A percentile compares a stretch with the other conserved stretches of the same genome.
Evolutionary conservation across 2,329 filamentous ascomycete genomes (phyloP).

Genomic region (Pestalotiopsis sp.): DNA sequence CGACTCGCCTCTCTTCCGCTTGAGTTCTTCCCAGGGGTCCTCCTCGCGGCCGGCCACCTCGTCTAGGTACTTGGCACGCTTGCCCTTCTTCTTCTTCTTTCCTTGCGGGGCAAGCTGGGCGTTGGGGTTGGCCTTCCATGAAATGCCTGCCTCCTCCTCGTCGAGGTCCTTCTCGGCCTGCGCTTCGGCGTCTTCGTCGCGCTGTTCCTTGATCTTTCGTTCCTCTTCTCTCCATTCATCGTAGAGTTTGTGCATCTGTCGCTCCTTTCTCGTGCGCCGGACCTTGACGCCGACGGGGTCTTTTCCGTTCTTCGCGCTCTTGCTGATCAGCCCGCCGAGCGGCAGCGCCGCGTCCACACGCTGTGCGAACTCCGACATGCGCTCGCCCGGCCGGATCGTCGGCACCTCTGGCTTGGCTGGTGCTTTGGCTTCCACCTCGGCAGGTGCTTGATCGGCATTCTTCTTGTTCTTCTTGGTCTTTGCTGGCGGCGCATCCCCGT

Average conservation of each 20-base stretch:
- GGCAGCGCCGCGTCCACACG: conserved; percentile 87
- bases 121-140: conserved; percentile 44
- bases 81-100: conserved; percentile 47
- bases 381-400: conserved; percentile 82
- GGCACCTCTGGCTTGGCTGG: conserved; percentile 44
- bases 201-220: conserved; percentile 62
- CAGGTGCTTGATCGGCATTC: conserved; percentile 26
- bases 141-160: conserved; percentile 55
- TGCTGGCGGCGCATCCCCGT: conserved; percentile 53
- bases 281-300: conserved; percentile 69
- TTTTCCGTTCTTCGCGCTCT: conserved; percentile 62
- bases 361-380: conserved; percentile 77
- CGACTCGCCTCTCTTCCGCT: conserved; percentile 63
- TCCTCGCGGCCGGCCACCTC: conserved; percentile 56
- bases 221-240: conserved; percentile 76
- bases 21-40: conserved; percentile 79
- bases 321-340: conserved; percentile 69
- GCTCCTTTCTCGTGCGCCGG: conserved; percentile 80
- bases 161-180: conserved; percentile 67
- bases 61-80: conserved; percentile 39
- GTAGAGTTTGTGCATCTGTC: conserved; percentile 78
- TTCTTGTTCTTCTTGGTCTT: conserved; percentile 36
- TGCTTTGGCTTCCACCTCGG: conserved; percentile 18
- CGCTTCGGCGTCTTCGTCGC: conserved; percentile 67
- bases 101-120: conserved; percentile 44